These are phyloP conservation scores for Elsinoe necatrix DNA, from an alignment of 2,329 filamentous ascomycete species.

Conservation along the genomic window DNA sequence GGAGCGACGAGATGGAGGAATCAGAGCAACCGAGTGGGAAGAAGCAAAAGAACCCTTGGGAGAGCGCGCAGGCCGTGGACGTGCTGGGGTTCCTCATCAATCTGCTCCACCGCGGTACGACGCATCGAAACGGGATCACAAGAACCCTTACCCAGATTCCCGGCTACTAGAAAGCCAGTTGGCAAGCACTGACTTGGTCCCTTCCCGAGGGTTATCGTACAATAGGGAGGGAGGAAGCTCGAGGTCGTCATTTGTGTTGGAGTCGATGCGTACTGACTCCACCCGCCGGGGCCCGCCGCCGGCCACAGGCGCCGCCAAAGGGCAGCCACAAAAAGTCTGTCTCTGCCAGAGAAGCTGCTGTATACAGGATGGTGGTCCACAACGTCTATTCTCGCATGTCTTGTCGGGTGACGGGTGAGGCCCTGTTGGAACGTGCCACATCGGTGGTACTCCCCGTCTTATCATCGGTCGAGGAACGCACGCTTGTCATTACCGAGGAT, in stretches of 20 bases:
- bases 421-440: background rate
- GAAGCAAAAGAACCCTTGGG: conserved; percentile 4
- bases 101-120: conserved; percentile 13
- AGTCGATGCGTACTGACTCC: background rate
- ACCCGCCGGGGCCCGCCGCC: background rate
- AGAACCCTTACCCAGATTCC: conserved; percentile 13
- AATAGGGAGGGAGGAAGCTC: background rate
- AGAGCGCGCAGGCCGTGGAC: background rate
- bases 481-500: conserved; percentile 10
- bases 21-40: conserved; percentile 3
- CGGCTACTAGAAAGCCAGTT: conserved; percentile 4
- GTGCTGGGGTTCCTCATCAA: background rate
- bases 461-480: background rate
- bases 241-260: too few species aligned
- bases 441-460: background rate
- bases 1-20: background rate
- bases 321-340: background rate
- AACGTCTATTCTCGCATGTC: conserved; percentile 3
- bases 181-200: background rate
- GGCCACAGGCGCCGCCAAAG: background rate
- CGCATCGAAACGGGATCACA: conserved; percentile 8
- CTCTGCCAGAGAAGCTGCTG: background rate
- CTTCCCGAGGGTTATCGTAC: too few species aligned
- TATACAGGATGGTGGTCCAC: background rate
- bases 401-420: background rate